Percentiles rank a stretch among this genome's conserved stretches.
These are phyloP conservation scores for Penicillium sp. DNA, from an alignment of 2,329 filamentous ascomycete genomes.

Conservation along the genomic window DNA sequence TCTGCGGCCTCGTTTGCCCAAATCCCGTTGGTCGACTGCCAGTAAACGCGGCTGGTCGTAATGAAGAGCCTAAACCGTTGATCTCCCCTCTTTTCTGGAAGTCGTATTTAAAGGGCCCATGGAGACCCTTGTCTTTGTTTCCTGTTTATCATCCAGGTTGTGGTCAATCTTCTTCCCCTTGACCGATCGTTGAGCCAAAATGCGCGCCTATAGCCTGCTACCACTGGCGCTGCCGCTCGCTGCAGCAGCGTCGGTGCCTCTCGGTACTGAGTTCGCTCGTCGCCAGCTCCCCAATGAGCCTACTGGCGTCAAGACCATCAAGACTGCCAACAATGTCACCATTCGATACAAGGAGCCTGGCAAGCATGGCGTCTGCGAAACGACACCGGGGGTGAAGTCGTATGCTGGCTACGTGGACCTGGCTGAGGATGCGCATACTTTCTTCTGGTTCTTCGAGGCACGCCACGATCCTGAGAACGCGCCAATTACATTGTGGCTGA, in stretches of 20 bases:
- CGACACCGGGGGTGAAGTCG: conserved; percentile 58
- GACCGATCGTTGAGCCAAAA: conserved; percentile 15
- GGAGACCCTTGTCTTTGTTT: background rate
- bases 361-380: conserved; percentile 54
- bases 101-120: conserved; percentile 3
- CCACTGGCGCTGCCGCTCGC: conserved; percentile 25
- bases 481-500: conserved; percentile 47
- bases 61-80: background rate
- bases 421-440: conserved; percentile 53
- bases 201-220: conserved; percentile 27
- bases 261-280: conserved; percentile 22
- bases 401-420: conserved; percentile 60
- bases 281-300: conserved; percentile 42
- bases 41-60: background rate
- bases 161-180: background rate
- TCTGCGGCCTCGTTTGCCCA: background rate
- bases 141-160: background rate
- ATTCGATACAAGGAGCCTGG: conserved; percentile 63
- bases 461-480: conserved; percentile 52
- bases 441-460: conserved; percentile 61
- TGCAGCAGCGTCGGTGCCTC: conserved; percentile 17
- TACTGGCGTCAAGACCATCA: conserved; percentile 41
- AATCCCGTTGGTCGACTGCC: background rate
- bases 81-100: background rate
- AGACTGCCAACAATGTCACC: conserved; percentile 48